Percentiles rank a stretch among this genome's conserved stretches.
Evolutionary conservation across 1,284 basidiomycete species (phyloP).

Genomic region (Rhodotorula sp.): DNA sequence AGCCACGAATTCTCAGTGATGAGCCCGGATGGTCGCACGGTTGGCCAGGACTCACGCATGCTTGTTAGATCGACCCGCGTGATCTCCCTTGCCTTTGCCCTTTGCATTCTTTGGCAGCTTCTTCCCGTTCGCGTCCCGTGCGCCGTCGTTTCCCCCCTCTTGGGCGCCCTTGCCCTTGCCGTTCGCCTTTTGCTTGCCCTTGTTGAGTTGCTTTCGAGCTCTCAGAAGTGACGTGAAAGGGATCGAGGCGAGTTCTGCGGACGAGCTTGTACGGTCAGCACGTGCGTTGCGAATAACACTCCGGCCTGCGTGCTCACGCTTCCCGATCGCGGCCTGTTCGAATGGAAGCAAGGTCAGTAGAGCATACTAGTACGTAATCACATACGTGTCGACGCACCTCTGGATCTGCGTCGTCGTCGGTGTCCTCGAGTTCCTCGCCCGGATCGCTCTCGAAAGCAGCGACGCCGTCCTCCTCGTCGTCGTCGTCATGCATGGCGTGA

Average conservation of each 20-base stretch:
- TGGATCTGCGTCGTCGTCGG: constrained; percentile 27
- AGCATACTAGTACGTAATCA: fast-evolving
- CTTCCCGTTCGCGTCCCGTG: constrained; percentile 14
- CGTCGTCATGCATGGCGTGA: constrained; percentile 5
- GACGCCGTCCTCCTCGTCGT: constrained; percentile 31
- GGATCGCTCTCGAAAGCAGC: constrained; percentile 34
- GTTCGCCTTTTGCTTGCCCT: constrained; percentile 14
- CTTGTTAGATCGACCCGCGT: constrained; percentile 68
- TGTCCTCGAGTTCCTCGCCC: constrained; percentile 23
- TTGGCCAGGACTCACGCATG: constrained; percentile 68
- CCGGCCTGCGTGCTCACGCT: not conserved
- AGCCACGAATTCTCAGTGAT: too few species aligned
- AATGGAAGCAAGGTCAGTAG: not conserved
- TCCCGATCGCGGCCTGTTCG: constrained; percentile 7
- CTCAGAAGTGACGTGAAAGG: constrained; percentile 39
- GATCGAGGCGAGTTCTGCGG: constrained; percentile 37
- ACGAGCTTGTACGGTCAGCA: not conserved
- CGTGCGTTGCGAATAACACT: too few species aligned
- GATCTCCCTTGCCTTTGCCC: constrained; percentile 10
- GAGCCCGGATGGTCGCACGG: not conserved
- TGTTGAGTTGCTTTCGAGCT: constrained; percentile 37
- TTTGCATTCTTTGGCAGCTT: constrained; percentile 33
- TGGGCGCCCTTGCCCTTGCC: constrained; percentile 13
- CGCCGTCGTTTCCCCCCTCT: not conserved
- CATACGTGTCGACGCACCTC: constrained; percentile 14